These are phyloP conservation scores for Lipomyces orientalis DNA, from an alignment of 805 yeast species.

Conservation along the genomic window DNA sequence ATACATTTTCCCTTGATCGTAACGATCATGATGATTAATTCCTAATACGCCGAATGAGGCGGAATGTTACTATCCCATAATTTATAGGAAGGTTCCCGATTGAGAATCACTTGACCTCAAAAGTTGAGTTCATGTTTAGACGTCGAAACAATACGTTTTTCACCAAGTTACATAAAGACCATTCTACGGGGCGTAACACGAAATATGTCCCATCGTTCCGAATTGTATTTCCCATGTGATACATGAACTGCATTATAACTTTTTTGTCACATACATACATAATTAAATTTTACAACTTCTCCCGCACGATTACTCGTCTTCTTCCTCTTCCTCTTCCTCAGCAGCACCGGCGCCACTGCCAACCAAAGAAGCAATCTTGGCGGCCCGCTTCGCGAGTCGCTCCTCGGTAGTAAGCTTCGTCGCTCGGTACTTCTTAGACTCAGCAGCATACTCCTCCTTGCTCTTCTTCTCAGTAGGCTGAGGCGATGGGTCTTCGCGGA, in stretches of 20 bases:
- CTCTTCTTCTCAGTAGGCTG: slow-evolving; percentile 91
- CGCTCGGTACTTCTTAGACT: slow-evolving; percentile 89
- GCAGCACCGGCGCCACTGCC: slow-evolving; percentile 24
- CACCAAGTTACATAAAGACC: not conserved
- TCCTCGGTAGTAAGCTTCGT: slow-evolving; percentile 87
- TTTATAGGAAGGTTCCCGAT: not conserved
- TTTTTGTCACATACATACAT: not conserved
- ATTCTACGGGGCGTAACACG: not conserved
- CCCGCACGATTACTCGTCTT: slow-evolving; percentile 10
- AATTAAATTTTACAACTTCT: not conserved
- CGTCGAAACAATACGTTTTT: too few relatives aligned
- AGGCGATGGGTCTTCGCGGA: slow-evolving; percentile 94
- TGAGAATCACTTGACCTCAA: too few relatives aligned
- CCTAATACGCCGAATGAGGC: not conserved
- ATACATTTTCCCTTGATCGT: not conserved
- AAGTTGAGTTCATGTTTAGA: too few relatives aligned
- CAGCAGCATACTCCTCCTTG: slow-evolving; percentile 98
- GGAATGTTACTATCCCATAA: not conserved
- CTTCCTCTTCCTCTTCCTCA: slow-evolving; percentile 33
- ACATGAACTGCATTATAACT: not conserved
- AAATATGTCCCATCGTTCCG: not conserved
- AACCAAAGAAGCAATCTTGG: slow-evolving; percentile 76
- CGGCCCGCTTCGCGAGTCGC: slow-evolving; percentile 86
- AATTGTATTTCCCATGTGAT: not conserved
- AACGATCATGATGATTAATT: not conserved